Evolutionary conservation across 176 grass and related monocot genomes (phyloP).

Genomic region (Aegilops umbellulata): DNA sequence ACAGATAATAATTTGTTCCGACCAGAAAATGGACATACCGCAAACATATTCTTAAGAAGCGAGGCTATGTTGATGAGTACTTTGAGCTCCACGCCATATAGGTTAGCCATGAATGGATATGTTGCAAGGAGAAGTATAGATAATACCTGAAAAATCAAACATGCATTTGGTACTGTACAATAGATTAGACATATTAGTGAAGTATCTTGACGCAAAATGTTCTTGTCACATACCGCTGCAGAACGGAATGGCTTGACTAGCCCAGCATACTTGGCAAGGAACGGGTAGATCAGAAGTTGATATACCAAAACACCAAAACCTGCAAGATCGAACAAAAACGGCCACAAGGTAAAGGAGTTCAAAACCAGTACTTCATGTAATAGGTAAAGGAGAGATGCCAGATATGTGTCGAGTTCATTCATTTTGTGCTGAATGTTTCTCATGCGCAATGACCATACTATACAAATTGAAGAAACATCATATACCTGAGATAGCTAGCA

Average conservation of each 20-base stretch:
- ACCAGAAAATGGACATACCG: constrained; percentile 35
- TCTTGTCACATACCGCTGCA: constrained; percentile 44
- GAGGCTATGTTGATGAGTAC: constrained; percentile 57
- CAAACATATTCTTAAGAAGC: constrained; percentile 51
- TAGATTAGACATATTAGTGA: neutral
- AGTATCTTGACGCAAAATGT: neutral
- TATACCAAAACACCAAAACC: constrained; percentile 60
- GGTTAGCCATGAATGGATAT: constrained; percentile 57
- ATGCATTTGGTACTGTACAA: neutral
- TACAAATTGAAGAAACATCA: neutral
- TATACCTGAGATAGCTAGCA: constrained; percentile 61
- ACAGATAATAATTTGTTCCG: neutral
- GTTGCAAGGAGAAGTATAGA: constrained; percentile 55
- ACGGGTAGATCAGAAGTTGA: constrained; percentile 54
- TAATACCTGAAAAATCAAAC: constrained; percentile 46
- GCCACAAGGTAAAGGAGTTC: neutral
- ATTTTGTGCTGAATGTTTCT: constrained; percentile 10
- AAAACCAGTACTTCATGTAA: neutral
- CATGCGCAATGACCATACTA: neutral
- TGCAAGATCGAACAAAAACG: constrained; percentile 18
- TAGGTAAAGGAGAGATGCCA: neutral
- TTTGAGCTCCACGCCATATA: constrained; percentile 47
- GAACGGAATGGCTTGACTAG: constrained; percentile 44
- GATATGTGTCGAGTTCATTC: neutral
- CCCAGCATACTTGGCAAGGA: constrained; percentile 45